Evolutionary conservation across 75 land plant species (phyloP), one percentile per base, ranked within the genome.

Genomic region (Picea glauca): DNA sequence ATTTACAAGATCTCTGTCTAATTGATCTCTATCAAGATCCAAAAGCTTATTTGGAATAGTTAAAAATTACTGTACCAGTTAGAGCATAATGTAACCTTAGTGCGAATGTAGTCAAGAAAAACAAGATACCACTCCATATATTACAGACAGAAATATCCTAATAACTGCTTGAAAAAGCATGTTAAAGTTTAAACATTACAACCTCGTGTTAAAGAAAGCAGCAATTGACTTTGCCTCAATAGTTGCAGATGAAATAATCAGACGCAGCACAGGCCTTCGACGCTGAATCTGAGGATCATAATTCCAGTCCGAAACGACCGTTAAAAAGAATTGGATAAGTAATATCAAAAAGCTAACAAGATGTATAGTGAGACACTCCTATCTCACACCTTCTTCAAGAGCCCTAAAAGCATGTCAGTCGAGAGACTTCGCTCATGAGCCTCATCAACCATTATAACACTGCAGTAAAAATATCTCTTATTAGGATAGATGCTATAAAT

Each of bases 371-470:
- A 74, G 31, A 76, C 12, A 78, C 20, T 46, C n/a, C 50, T 40
- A 40, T 46, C 5, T 38, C 62, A 6, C 77, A 88, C 93, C 94
- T 95, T 96, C 81, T 94, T 96, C 87, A 96, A 81, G 7, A 96
- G 96, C 14, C 99, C 99, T 20, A 96, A 78, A 14, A 96, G 83
- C 57, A 92, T 90, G 58, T 96, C 99, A 21, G 99, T 96, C 8
- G 99, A 86, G 65, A 93, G 80, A 58, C 94, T 91, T 74, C 99
- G 83, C 80, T 96, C 99, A 86, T 96, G 99, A 63, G 99, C 99
- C 78, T 96, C 99, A 88, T 96, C 99, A 4, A 96, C 91, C 97
- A 96, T 96, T 40, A 96, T 96, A 38, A 96, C 94, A 88, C 99
- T 94, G 81, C 43, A 13, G 73, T 23, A 62, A 60, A 17, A 43